Base-by-base conservation (phyloP, 2,329 filamentous ascomycete genomes). In the Monilinia aucupariae region DNA sequence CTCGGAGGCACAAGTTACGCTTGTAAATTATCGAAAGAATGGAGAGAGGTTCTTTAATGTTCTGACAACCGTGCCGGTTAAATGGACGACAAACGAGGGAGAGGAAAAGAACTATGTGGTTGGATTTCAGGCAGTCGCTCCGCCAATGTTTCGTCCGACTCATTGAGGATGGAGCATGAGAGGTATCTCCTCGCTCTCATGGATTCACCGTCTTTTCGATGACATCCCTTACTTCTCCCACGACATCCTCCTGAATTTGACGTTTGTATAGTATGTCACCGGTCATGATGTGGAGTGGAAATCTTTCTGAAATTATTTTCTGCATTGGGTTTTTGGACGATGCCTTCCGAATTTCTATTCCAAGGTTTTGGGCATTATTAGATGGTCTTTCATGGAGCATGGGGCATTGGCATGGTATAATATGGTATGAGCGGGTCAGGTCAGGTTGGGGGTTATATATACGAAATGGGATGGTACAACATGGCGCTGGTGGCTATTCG, bases 21-120 rank as follows among this genome's bases (percentile, higher is more conserved):
- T 97, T 34, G 93, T 97, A 76, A 97, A 97, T 76, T 97, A 96
- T 71, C 85, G 90, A 61, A 92, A 96, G 75, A 92, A 92, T 41
- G 93, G 93, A 2, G 92, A 96, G 72, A 91, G 90, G 0, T 97
- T 97, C 71, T 85, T 96, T 74, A 97, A 97, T 71, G 78, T 97
- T 8, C 80, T 97, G 52, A 97, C 93, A 12, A 93, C 96, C 87
- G 94, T 97, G 60, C 92, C 93, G 0, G 92, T 97, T 59, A 82
- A 85, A 0, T 96, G 90, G 90, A 87, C 88, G 54, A 64, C 30
- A 4, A 37, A 34, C 5, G 64, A 61, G 20, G 53, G 62, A 17
- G 55, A 54, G 32, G 54, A 41, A 30, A 68, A 64, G 58, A 55
- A 52, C 22, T 71, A 70, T 43, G 62, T 71, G 12, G 65, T 71